Conservation (phyloP, 495 filamentous ascomycete genomes). For the Aspergillus taichungensis region DNA sequence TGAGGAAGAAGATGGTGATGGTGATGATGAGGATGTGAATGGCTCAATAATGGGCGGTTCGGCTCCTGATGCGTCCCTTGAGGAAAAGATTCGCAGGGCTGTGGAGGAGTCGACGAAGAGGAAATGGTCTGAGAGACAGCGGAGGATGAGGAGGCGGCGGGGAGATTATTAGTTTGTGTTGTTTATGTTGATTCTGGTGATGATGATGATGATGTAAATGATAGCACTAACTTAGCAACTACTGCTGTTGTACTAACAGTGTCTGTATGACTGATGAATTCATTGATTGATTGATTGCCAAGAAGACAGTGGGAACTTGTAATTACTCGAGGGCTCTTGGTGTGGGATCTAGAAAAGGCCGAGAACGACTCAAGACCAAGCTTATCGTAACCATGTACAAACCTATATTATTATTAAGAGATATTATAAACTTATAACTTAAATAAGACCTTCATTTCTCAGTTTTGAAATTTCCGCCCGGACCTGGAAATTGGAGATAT, state of each 20-base stretch:
- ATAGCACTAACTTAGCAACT: too few relatives aligned
- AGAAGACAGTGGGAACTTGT: too few relatives aligned
- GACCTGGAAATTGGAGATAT: conserved; percentile 31
- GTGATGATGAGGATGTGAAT: conserved; percentile 13
- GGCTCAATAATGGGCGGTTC: too few relatives aligned
- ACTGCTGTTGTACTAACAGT: too few relatives aligned
- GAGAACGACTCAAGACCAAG: too few relatives aligned
- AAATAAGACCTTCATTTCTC: conserved; percentile 17
- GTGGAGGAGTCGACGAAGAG: conserved; percentile 12
- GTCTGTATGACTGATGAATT: too few relatives aligned
- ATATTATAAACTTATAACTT: not conserved
- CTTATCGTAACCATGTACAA: not conserved
- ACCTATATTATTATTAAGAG: too few relatives aligned
- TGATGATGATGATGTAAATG: not conserved
- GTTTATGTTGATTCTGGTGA: not conserved
- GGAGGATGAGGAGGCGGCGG: not conserved
- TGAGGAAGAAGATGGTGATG: conserved; percentile 31
- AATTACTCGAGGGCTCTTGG: too few relatives aligned
- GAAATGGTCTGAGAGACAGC: not conserved
- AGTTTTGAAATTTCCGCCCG: conserved; percentile 28
- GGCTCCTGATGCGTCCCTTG: not conserved
- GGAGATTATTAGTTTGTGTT: conserved; percentile 1
- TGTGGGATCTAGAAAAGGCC: too few relatives aligned
- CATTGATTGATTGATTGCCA: too few relatives aligned
- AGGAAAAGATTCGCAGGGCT: conserved; percentile 16